Conservation (phyloP, 2,329 filamentous ascomycete species). For the Macrophomina phaseolina region DNA sequence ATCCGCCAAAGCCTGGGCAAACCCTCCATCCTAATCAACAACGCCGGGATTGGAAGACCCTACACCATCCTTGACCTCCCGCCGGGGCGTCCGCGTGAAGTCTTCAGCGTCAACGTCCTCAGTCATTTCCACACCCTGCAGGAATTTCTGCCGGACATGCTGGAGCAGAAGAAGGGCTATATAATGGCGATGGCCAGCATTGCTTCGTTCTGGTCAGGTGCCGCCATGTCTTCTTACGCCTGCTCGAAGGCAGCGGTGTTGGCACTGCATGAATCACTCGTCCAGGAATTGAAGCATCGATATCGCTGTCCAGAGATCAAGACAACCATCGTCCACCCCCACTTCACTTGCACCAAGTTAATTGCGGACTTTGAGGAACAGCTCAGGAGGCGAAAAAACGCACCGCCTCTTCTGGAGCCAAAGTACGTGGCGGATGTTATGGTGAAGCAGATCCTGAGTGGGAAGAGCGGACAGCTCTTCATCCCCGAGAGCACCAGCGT, state of each 20-base stretch:
- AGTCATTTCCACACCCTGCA: constrained; percentile 38
- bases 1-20: constrained; percentile 34
- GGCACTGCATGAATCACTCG: constrained; percentile 43
- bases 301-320: constrained; percentile 34
- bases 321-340: constrained; percentile 38
- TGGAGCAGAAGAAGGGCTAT: constrained; percentile 38
- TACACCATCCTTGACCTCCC: constrained; percentile 32
- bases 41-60: constrained; percentile 35
- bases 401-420: constrained; percentile 32
- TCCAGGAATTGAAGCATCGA: constrained; percentile 46
- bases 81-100: constrained; percentile 35
- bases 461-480: constrained; percentile 34
- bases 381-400: background rate
- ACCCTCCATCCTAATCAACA: constrained; percentile 40
- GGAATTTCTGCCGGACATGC: constrained; percentile 39
- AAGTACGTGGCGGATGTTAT: constrained; percentile 36
- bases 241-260: constrained; percentile 38
- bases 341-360: constrained; percentile 38
- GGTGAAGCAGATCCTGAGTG: constrained; percentile 36
- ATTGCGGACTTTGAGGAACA: constrained; percentile 31
- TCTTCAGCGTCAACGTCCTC: constrained; percentile 39
- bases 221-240: constrained; percentile 38
- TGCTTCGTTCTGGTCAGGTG: constrained; percentile 37
- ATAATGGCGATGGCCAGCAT: constrained; percentile 39
- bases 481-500: constrained; percentile 32